Evolutionary conservation across 306 rosid genomes (phyloP), one percentile per base, ranked within the genome.

Genomic region (Trifolium subterraneum): DNA sequence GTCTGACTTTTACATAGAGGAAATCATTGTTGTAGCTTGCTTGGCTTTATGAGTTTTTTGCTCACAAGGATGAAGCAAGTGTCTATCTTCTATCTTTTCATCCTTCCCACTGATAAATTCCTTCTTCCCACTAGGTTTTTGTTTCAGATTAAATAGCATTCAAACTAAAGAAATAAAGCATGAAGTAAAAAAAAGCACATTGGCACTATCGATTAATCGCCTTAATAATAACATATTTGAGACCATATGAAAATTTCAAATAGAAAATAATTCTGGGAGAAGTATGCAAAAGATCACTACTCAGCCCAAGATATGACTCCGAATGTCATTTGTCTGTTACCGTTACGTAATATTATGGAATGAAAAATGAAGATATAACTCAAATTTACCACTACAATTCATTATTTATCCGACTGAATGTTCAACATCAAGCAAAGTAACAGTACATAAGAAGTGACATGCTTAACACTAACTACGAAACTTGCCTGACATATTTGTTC

Each of bases 331-430:
- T 35, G 5, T 31, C 47, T 55, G 56, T 41, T 50, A 61, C 76
- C 16, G 4, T 79, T 72, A 35, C 27, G 48, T 56, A 45, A 67
- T 56, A 78, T 7, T 63, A 78, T 27, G 66, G 25, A 70, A 80
- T 36, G 9, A 8, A 47, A 70, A 64, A 74, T 7, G 29, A 71
- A 16, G 60, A 36, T 64, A 41, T 39, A 18, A 56, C 76, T 56
- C 36, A 23, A n/a, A 54, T 52, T 35, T 56, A 72, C 20, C 76
- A 70, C 61, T 72, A 7, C 67, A 45, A 44, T 54, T 75, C 48
- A 45, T 82, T 83, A 83, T 71, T 74, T 48, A 78, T 73, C 41
- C 33, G 44, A 56, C 38, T 50, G 22, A 65, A 78, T 73, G 61
- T 71, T 76, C 79, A 70, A 66, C 60, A 64, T 76, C 79, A 70